Conservation (phyloP, 768 basidiomycete genomes). For the Boletus sp. region DNA sequence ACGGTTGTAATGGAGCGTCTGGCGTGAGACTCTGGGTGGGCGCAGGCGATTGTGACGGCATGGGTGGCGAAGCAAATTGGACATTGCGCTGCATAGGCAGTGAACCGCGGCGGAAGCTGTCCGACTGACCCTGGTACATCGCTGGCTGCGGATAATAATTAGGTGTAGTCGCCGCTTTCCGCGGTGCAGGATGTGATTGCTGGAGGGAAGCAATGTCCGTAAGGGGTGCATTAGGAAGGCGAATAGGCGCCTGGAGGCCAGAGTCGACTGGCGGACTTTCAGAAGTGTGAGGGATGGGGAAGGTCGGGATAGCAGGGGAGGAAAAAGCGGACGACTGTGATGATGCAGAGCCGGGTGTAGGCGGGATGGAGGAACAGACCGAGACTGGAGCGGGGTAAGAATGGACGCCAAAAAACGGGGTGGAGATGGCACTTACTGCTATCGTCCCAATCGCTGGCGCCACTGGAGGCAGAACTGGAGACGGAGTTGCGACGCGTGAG, state of each 20-base stretch:
- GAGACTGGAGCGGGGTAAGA: slow-evolving; percentile 18
- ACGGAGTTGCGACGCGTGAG: slow-evolving; percentile 60
- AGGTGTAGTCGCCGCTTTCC: slow-evolving; percentile 33
- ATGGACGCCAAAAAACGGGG: background rate
- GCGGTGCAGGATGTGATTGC: slow-evolving; percentile 30
- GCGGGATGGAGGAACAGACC: slow-evolving; percentile 33
- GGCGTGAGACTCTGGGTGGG: slow-evolving; percentile 26
- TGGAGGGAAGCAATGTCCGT: slow-evolving; percentile 61
- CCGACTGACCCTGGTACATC: slow-evolving; percentile 29
- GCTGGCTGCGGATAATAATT: slow-evolving; percentile 33
- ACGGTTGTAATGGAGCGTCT: slow-evolving; percentile 20
- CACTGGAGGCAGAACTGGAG: slow-evolving; percentile 51
- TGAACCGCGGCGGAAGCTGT: slow-evolving; percentile 30
- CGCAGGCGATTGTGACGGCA: slow-evolving; percentile 27
- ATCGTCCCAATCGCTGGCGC: slow-evolving; percentile 78
- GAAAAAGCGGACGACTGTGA: slow-evolving; percentile 62
- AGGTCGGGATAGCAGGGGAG: slow-evolving; percentile 58
- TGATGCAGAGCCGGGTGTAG: slow-evolving; percentile 45
- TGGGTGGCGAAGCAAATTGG: slow-evolving; percentile 30
- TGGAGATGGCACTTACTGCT: slow-evolving; percentile 42
- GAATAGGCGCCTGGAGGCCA: slow-evolving; percentile 47
- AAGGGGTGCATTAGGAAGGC: slow-evolving; percentile 70
- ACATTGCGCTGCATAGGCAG: slow-evolving; percentile 28
- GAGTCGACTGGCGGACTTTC: slow-evolving; percentile 49
- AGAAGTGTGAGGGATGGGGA: slow-evolving; percentile 57